Base-by-base conservation (phyloP, 2,329 filamentous ascomycete genomes). In the Emergomyces orientalis region DNA sequence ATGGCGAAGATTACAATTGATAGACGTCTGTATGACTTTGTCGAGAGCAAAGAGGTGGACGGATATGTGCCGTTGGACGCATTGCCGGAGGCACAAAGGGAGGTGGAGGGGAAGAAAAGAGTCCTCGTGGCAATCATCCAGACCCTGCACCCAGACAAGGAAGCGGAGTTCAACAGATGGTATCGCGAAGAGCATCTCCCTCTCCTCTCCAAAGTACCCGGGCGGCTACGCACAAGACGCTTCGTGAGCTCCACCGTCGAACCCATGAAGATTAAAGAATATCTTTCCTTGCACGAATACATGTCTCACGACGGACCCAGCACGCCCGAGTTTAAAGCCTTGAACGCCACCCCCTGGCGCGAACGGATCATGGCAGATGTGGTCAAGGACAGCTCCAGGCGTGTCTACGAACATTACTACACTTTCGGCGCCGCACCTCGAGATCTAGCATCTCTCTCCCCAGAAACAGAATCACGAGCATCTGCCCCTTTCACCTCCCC, bases 391-490 rank as follows among this genome's bases (percentile, higher is more conserved):
- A 84, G 84, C 69, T 79, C 76, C 13, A 80, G 85, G 54, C 81
- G 88, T 22, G 80, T 81, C 0, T 94, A 90, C 75, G 79, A 84
- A 41, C 83, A 92, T 65, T 89, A 90, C 73, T 92, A 94, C 74
- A 86, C 88, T 13, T 95, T 96, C 70, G 89, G 90, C 0, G 83
- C 88, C 0, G 89, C 84, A 0, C 86, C 89, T 0, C 82, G 89
- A 30, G 88, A 93, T 67, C 79, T 93, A 3, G 69, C 79, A 0
- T 80, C 83, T 6, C 75, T 90, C 1, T 78, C 82, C 0, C 74
- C 74, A 1, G 78, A 81, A 2, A 51, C 47, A 27, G 22, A 51
- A 17, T 17, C 9, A 11, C 22, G 47, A 27, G 75, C 79, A 0
- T 71, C 76, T 0, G 78, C 80, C 0, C 73, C 78, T 0, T 88